Evolutionary conservation across 169 alveolate species (phyloP).

Genomic region (Pseudocohnilembus persalinus): DNA sequence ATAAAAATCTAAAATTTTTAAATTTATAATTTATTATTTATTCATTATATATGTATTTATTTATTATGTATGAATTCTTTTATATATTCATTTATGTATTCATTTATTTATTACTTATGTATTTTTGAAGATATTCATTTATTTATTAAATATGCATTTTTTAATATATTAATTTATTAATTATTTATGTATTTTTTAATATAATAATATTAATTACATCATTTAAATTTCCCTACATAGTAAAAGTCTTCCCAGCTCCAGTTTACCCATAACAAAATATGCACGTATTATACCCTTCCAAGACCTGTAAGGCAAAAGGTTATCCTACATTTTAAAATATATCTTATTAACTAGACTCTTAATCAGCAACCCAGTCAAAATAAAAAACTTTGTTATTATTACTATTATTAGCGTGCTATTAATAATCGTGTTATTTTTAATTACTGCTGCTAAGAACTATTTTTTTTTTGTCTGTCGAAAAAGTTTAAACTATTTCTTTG

Average conservation of each 20-base stretch:
- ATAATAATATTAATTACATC: background rate
- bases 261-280: constrained; percentile 46
- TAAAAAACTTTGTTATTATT: constrained; percentile 1
- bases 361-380: constrained; percentile 23
- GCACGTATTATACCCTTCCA: constrained; percentile 39
- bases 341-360: constrained; percentile 23
- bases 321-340: constrained; percentile 26
- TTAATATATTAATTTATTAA: too few relatives aligned
- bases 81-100: too few relatives aligned
- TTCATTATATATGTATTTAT: too few relatives aligned
- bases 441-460: constrained; percentile 7
- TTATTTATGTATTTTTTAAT: too few relatives aligned
- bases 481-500: background rate
- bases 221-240: constrained; percentile 30
- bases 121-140: too few relatives aligned
- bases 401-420: background rate
- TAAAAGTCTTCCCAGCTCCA: constrained; percentile 40
- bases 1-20: too few relatives aligned
- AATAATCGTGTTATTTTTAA: too few relatives aligned
- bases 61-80: too few relatives aligned
- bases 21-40: too few relatives aligned
- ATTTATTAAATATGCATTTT: too few relatives aligned
- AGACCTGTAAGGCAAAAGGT: constrained; percentile 18
- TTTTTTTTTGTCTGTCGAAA: background rate
- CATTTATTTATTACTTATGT: too few relatives aligned